Conservation (phyloP, 177 flowering plant species). For the Vitis hybrid region DNA sequence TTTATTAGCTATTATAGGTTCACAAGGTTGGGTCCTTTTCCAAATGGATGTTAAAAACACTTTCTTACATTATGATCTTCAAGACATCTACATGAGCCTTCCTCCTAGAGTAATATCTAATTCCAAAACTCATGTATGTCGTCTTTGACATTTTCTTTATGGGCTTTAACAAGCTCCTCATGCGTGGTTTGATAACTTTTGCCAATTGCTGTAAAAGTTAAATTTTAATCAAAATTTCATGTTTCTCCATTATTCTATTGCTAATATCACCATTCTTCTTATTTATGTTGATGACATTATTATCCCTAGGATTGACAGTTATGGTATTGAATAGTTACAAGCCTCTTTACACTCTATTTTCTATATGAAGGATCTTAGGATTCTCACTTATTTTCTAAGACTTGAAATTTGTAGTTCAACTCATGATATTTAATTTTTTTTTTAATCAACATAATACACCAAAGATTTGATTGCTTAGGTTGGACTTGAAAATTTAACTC, state of each 20-base stretch:
- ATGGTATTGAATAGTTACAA: neutral
- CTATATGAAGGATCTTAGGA: neutral
- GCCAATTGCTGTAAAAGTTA: neutral
- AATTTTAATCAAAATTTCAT: neutral
- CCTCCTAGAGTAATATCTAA: neutral
- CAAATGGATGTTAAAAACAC: conserved; percentile 16
- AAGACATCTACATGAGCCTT: neutral
- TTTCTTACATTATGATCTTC: conserved; percentile 2
- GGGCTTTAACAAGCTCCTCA: neutral
- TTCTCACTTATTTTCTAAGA: neutral
- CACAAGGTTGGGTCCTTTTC: neutral
- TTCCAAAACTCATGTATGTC: neutral
- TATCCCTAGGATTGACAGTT: neutral
- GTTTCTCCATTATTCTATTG: conserved; percentile 10
- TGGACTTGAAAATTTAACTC: neutral
- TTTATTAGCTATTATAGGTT: neutral
- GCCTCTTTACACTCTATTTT: neutral
- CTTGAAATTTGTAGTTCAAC: neutral
- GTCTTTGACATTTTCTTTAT: neutral
- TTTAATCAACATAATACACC: neutral
- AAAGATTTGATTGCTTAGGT: neutral
- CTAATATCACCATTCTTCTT: neutral
- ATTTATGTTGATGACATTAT: conserved; percentile 5
- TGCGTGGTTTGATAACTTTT: conserved; percentile 21
- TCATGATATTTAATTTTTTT: neutral